phyloP scores from a whole-genome alignment of 192 early-diverging fungal genomes.

The Dimargaris cristalligena region DNA sequence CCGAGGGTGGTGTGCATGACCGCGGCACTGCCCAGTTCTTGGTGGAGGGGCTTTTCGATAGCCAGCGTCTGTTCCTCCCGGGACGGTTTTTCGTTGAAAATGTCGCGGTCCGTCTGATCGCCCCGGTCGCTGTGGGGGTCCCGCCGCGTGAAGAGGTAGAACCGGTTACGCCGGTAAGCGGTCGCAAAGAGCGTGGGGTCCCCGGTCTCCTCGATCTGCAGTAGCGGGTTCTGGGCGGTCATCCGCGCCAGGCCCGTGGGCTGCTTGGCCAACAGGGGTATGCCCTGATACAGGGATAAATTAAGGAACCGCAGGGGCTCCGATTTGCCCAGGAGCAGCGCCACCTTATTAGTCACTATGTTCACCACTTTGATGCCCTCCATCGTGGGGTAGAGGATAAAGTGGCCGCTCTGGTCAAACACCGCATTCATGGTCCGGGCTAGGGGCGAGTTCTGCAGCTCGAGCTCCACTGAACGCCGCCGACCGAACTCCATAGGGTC shows the following conservation, averaged over 20 bases:
- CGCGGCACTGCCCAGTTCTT: slow-evolving; percentile 46
- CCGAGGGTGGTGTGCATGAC: slow-evolving; percentile 80
- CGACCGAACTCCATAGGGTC: slow-evolving; percentile 99
- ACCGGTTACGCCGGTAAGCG: slow-evolving; percentile 78
- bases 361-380: slow-evolving; percentile 93
- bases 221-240: slow-evolving; percentile 66
- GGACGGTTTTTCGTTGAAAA: slow-evolving; percentile 95
- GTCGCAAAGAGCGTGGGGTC: slow-evolving; percentile 88
- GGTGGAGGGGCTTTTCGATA: slow-evolving; percentile 37
- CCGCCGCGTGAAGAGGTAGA: slow-evolving; percentile 79
- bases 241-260: slow-evolving; percentile 45
- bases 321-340: slow-evolving; percentile 68
- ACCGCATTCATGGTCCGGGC: slow-evolving; percentile 52
- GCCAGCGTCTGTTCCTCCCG: slow-evolving; percentile 91
- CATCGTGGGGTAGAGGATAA: slow-evolving; percentile 81
- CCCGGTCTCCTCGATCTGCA: slow-evolving; percentile 38
- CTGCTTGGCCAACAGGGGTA: background rate
- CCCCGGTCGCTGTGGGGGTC: slow-evolving; percentile 46
- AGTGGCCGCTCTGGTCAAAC: slow-evolving; percentile 82
- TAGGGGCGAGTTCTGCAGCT: slow-evolving; percentile 62
- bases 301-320: slow-evolving; percentile 86
- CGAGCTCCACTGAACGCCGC: slow-evolving; percentile 71
- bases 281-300: slow-evolving; percentile 76
- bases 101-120: slow-evolving; percentile 57
- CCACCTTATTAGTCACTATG: slow-evolving; percentile 69